Base-by-base conservation (phyloP, 2,329 filamentous ascomycete genomes). In the Chrysoporthe deuterocubensis region DNA sequence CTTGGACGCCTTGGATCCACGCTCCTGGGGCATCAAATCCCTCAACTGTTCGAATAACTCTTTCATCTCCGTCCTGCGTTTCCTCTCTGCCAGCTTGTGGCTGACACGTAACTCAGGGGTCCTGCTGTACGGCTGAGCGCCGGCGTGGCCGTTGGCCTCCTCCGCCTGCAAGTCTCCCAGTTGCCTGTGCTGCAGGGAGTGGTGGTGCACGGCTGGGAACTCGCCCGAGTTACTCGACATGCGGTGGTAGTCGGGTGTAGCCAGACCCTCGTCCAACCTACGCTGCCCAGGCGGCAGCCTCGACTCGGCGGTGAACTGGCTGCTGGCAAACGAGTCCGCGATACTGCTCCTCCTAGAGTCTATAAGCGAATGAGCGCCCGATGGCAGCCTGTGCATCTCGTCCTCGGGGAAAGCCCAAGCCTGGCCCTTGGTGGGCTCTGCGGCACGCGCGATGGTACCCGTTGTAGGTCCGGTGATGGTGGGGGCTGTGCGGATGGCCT, bases 61-160 rank as follows among this genome's bases (percentile, higher is more conserved):
- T 80, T 96, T 96, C 92, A 96, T 96, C 76, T 96, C 92, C 9
- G 92, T 94, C 69, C 92, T 84, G 50, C 92, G 87, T 81, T 96
- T 96, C 48, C 92, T 85, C 79, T 96, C 92, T 0, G 92, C 92
- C 66, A 96, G 85, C 78, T 96, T 96, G 79, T 96, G 92, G 75
- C 92, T 95, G 61, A 95, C 87, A 32, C 92, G 87, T 50, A 96
- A 82, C 77, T 96, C 92, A 0, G 92, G 92, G 0, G 92, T 96
- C 52, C 92, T 84, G 73, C 92, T 94, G 77, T 96, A 96, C 1
- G 92, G 93, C 71, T 93, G 91, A 34, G 87, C 84, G 13, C 88
- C 85, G 0, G 79, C 81, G 67, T 79, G 80, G 16, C 79, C 81
- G 64, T 84, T 84, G 1, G 79, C 81, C 64, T 89, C 87, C 72